Conservation (phyloP, 2,329 filamentous ascomycete genomes). For the Colletotrichum lini region DNA sequence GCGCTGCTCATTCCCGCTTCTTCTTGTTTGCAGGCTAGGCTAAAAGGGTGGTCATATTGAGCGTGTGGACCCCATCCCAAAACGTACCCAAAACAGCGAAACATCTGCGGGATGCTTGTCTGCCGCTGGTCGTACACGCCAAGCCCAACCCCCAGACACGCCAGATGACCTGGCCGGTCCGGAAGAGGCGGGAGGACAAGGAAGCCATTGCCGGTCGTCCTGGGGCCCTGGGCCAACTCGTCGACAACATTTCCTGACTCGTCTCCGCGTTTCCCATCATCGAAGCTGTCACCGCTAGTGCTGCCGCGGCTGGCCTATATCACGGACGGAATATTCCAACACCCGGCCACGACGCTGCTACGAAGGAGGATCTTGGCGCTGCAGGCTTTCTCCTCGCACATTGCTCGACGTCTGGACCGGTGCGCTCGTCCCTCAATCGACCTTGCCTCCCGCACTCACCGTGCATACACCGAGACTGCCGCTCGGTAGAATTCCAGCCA, state of each 20-base stretch:
- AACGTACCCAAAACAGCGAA: constrained; percentile 40
- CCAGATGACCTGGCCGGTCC: constrained; percentile 23
- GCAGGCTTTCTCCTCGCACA: constrained; percentile 11
- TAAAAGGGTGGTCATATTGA: constrained; percentile 20
- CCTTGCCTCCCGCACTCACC: constrained; percentile 6
- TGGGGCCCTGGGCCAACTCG: constrained; percentile 11
- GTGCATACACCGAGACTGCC: constrained; percentile 22
- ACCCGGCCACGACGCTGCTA: constrained; percentile 1
- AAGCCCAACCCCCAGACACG: constrained; percentile 35
- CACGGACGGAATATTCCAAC: constrained; percentile 14
- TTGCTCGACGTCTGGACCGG: background rate
- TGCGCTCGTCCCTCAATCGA: background rate
- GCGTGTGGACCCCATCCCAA: constrained; percentile 21
- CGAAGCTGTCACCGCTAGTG: constrained; percentile 21
- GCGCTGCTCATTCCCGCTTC: background rate
- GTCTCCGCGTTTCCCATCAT: constrained; percentile 22
- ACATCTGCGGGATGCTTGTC: constrained; percentile 23
- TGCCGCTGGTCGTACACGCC: constrained; percentile 37
- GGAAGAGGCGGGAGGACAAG: constrained; percentile 5
- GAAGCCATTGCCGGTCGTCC: constrained; percentile 4
- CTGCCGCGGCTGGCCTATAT: constrained; percentile 27
- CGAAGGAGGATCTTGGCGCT: constrained; percentile 20
- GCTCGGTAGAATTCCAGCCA: background rate
- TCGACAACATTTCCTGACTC: constrained; percentile 20
- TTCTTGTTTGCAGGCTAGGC: constrained; percentile 31